phyloP scores from a whole-genome alignment of 495 filamentous ascomycete species.

The Cercophora newfieldiana region DNA sequence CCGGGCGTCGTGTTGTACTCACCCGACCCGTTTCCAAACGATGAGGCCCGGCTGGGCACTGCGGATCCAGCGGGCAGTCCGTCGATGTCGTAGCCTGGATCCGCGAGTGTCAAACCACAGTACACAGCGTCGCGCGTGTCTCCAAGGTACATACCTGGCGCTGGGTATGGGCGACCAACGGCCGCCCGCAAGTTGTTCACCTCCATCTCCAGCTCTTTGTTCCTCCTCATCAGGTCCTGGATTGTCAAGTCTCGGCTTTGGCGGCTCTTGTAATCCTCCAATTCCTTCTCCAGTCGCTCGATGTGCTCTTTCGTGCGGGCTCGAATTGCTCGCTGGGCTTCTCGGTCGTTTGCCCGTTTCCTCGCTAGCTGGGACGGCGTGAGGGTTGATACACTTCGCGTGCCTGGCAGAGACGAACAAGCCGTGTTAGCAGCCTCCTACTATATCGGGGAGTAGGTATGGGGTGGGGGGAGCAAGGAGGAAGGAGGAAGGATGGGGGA shows the following conservation, averaged over 20 bases:
- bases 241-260: slow-evolving; percentile 39
- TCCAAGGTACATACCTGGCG: slow-evolving; percentile 22
- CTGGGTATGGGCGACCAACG: slow-evolving; percentile 19
- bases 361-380: slow-evolving; percentile 70
- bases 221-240: slow-evolving; percentile 36
- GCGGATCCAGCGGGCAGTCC: slow-evolving; percentile 12
- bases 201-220: slow-evolving; percentile 43
- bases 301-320: slow-evolving; percentile 82
- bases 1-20: slow-evolving; percentile 21
- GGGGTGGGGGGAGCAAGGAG: too few relatives aligned
- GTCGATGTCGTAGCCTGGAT: slow-evolving; percentile 20
- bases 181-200: slow-evolving; percentile 33
- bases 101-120: slow-evolving; percentile 12
- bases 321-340: slow-evolving; percentile 83
- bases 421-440: neutral
- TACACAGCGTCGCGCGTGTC: slow-evolving; percentile 9
- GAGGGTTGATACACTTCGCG: slow-evolving; percentile 69
- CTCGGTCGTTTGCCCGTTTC: slow-evolving; percentile 86
- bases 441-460: too few relatives aligned
- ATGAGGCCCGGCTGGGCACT: slow-evolving; percentile 22
- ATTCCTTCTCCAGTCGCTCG: slow-evolving; percentile 68
- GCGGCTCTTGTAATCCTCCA: slow-evolving; percentile 55
- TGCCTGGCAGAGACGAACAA: slow-evolving; percentile 41
- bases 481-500: slow-evolving; percentile 6
- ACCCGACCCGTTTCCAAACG: slow-evolving; percentile 14